Evolutionary conservation across 2,329 filamentous ascomycete species (phyloP), one percentile per base, ranked within the genome.

Genomic region (Colletotrichum sp.): DNA sequence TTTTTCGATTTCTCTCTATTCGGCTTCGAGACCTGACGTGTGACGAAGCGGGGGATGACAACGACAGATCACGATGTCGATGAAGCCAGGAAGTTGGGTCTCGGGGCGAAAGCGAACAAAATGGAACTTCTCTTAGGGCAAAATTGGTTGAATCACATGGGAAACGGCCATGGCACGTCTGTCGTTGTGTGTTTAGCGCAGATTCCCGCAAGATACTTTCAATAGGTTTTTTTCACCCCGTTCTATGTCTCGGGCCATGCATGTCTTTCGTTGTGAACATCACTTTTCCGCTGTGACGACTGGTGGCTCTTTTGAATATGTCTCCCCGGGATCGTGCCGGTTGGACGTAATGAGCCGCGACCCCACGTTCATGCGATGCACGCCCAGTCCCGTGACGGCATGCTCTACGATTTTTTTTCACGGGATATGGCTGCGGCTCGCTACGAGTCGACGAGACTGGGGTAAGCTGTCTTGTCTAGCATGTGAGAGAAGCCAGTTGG

Each of bases 141-240:
- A 21, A 70, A 69, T 73, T 67, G 70, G 43, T 73, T 64, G 73
- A 72, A 69, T 74, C 74, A 73, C 74, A 76, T 76, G 74, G 70
- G 65, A 65, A 63, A 76, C 18, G 70, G 64, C 59, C 64, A 74
- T 73, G 43, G 70, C 70, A 59, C 30, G 34, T 61, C 57, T 59
- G 32, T 69, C 64, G 36, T 67, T 61, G 21, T 64, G 74, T 71
- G 59, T 69, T 36, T 71, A 74, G 74, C 74, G 67, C 66, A 71
- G 66, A 39, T 57, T 57, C n/a, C 61, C 71, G 74, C 74, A 18
- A 75, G 71, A 75, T 57, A 67, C 71, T 76, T 71, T 76, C 66
- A 57, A 76, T 71, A 66, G 39, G 71, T 64, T 71, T 76, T 75
- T 55, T 66, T 52, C n/a, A 52, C 67, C 59, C 64, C 57, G 43